Evolutionary conservation across 768 basidiomycete genomes (phyloP).

Genomic region (Jaapia argillacea): DNA sequence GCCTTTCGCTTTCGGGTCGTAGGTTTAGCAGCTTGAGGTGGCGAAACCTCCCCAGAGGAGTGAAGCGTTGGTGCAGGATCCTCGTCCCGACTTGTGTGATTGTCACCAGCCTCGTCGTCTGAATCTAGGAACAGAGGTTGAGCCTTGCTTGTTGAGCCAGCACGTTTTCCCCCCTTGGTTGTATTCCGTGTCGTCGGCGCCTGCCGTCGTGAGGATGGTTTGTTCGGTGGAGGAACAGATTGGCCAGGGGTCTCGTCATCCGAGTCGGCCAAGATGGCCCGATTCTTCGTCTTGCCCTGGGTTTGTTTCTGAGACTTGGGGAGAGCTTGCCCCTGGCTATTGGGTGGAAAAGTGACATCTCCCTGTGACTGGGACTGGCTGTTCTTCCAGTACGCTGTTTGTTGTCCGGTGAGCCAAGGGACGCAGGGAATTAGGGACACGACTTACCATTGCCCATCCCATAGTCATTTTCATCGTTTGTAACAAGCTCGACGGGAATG

Average conservation of each 20-base stretch:
- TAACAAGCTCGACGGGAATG: conserved; percentile 40
- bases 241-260: too few species aligned
- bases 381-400: conserved; percentile 50
- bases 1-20: conserved; percentile 19
- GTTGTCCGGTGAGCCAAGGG: conserved; percentile 2
- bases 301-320: conserved; percentile 2
- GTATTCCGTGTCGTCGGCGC: conserved; percentile 12
- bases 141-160: conserved; percentile 18
- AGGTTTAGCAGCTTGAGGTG: conserved; percentile 1
- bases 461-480: conserved; percentile 40
- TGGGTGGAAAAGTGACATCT: too few species aligned
- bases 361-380: neutral
- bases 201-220: conserved; percentile 6
- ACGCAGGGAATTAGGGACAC: too few species aligned
- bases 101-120: conserved; percentile 23
- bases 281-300: conserved; percentile 6
- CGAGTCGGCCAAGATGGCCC: conserved; percentile 3
- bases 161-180: too few species aligned
- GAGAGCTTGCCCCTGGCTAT: neutral
- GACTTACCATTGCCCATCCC: too few species aligned
- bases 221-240: neutral
- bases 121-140: conserved; percentile 44
- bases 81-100: conserved; percentile 12
- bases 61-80: conserved; percentile 16
- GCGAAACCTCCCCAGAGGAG: conserved; percentile 15